Evolutionary conservation across 306 rosid species (phyloP), one percentile per base, ranked within the genome.

Genomic region (Rosa lucieae): DNA sequence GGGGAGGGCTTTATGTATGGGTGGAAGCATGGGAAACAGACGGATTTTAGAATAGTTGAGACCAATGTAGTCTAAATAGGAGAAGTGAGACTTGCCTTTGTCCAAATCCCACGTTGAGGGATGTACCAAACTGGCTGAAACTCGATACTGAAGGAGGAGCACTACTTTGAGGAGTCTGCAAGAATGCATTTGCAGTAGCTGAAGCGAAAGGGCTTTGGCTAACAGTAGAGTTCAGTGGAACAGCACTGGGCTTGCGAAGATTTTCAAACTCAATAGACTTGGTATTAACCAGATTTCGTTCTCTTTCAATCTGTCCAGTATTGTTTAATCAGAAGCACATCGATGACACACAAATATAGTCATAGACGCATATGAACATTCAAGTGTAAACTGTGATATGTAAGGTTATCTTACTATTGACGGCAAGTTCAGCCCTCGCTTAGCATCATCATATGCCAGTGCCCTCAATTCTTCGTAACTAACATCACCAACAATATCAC

Each of bases 401-500:
- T 76, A 70, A 20, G 63, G 77, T 63, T 82, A 77, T 87, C 98
- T 89, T 86, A 93, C 98, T 69, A 94, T 92, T 67, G 89, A 85
- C 75, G 85, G 93, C 72, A 91, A 85, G 76, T 72, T 80, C 89
- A 88, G 70, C 72, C 99, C 98, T 3, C 58, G 84, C 77, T 84
- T 91, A 43, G 95, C 92, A 81, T 95, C 98, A 82, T 91, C 96
- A 39, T 95, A 95, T 62, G 99, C 99, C 32, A 87, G 85, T 52
- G 89, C 87, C 72, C 99, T 81, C 86, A 95, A 76, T 88, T 95
- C 98, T 90, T 95, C 97, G 42, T 80, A 91, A 87, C 99, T 95
- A 77, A 90, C 79, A 85, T 95, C 99, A 66, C 97, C 99, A 79
- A 83, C 78, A 70, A 95, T 92, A 80, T 95, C 99, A 84, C 99